A percentile compares a stretch with the other conserved stretches of the same genome.
Conservation (phyloP, 2,329 filamentous ascomycete species). For the Phaeophleospora eucalypticola region DNA sequence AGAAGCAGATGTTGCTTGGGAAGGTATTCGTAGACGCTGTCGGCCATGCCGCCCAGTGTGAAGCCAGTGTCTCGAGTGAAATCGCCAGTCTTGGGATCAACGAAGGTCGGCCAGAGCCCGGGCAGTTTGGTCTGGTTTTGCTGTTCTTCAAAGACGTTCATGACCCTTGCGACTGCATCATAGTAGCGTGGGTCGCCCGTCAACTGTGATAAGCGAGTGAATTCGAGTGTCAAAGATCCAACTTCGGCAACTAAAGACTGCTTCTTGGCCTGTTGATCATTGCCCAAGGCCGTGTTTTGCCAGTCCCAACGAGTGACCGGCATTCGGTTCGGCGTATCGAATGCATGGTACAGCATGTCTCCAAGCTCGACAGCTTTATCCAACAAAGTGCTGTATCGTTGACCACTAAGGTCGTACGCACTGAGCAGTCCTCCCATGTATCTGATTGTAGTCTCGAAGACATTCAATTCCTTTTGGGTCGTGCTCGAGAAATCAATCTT, state of each 20-base stretch:
- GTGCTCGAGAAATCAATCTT: slow-evolving; percentile 60
- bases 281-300: slow-evolving; percentile 36
- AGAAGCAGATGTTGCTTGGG: slow-evolving; percentile 29
- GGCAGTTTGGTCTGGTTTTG: slow-evolving; percentile 56
- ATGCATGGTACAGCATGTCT: slow-evolving; percentile 61
- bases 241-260: slow-evolving; percentile 48
- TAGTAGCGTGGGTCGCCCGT: slow-evolving; percentile 59
- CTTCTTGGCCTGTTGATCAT: slow-evolving; percentile 30
- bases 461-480: slow-evolving; percentile 51
- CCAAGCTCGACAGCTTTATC: slow-evolving; percentile 61
- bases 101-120: slow-evolving; percentile 58
- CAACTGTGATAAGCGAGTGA: slow-evolving; percentile 60
- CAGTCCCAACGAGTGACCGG: slow-evolving; percentile 58
- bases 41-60: slow-evolving; percentile 35
- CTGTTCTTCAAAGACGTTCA: slow-evolving; percentile 50
- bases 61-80: slow-evolving; percentile 31
- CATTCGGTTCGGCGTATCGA: slow-evolving; percentile 67
- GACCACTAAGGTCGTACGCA: slow-evolving; percentile 63
- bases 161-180: slow-evolving; percentile 58
- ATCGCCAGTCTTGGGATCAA: slow-evolving; percentile 43
- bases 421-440: slow-evolving; percentile 67
- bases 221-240: slow-evolving; percentile 59
- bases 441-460: slow-evolving; percentile 69
- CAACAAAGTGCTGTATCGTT: slow-evolving; percentile 45
- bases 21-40: slow-evolving; percentile 34